phyloP scores from a whole-genome alignment of 1,284 basidiomycete species.

The Pterula multifida region DNA sequence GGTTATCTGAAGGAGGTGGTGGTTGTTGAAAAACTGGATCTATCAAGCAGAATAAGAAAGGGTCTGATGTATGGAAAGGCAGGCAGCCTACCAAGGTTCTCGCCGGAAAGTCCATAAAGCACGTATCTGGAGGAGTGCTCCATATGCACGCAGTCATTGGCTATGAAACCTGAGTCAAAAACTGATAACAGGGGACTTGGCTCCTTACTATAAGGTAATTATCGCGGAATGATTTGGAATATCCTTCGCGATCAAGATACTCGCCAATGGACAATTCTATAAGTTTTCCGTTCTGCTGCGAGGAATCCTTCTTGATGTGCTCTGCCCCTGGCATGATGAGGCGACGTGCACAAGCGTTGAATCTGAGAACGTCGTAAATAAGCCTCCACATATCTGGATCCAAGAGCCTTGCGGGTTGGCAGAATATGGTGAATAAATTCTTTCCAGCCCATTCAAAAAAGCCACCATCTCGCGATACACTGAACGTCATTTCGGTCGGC shows the following conservation, averaged over 20 bases:
- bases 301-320: not conserved
- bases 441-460: slow-evolving; percentile 68
- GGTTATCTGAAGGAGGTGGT: slow-evolving; percentile 65
- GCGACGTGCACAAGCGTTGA: slow-evolving; percentile 56
- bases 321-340: slow-evolving; percentile 20
- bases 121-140: slow-evolving; percentile 69
- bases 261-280: slow-evolving; percentile 50
- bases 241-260: slow-evolving; percentile 57
- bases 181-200: slow-evolving; percentile 2
- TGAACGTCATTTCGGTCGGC: slow-evolving; percentile 71
- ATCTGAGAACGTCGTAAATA: slow-evolving; percentile 68
- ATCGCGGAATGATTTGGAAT: slow-evolving; percentile 58
- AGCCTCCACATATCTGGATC: slow-evolving; percentile 65
- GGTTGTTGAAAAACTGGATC: slow-evolving; percentile 72
- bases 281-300: not conserved
- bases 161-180: slow-evolving; percentile 28
- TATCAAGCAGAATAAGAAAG: slow-evolving; percentile 11
- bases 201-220: slow-evolving; percentile 68
- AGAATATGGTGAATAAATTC: slow-evolving; percentile 51
- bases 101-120: slow-evolving; percentile 62
- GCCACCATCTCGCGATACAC: slow-evolving; percentile 58
- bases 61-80: not conserved
- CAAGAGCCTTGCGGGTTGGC: slow-evolving; percentile 48
- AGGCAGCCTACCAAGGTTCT: slow-evolving; percentile 41
- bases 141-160: slow-evolving; percentile 78